phyloP scores from a whole-genome alignment of 1,284 basidiomycete genomes.

The Xanthoconium separans region DNA sequence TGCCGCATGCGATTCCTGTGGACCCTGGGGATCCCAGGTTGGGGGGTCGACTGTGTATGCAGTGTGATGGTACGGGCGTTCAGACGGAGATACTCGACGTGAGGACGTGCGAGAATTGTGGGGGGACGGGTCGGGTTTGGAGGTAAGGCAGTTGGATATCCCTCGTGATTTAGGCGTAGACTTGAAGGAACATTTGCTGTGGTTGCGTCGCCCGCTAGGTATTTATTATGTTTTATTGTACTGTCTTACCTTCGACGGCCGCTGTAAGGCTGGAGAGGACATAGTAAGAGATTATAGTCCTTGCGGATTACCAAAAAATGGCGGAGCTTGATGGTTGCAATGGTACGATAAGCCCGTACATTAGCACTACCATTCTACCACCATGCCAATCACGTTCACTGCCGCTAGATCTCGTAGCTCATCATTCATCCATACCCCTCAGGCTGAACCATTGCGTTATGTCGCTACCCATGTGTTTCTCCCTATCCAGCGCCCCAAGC shows the following conservation, averaged over 20 bases:
- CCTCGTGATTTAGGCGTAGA: neutral
- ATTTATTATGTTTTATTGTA: conserved; percentile 6
- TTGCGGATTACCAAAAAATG: too few species aligned
- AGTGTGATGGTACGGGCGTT: conserved; percentile 59
- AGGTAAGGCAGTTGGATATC: conserved; percentile 15
- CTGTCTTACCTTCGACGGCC: neutral
- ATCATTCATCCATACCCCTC: too few species aligned
- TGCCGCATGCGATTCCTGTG: conserved; percentile 52
- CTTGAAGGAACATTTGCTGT: neutral
- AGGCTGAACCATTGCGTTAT: too few species aligned
- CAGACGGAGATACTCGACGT: conserved; percentile 55
- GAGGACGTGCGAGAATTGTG: conserved; percentile 49
- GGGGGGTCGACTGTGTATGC: conserved; percentile 64
- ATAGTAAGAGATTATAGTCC: too few species aligned
- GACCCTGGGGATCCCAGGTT: conserved; percentile 67
- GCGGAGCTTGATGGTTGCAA: too few species aligned
- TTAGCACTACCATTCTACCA: too few species aligned
- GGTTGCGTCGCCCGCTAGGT: neutral
- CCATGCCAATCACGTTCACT: too few species aligned
- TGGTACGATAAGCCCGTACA: too few species aligned
- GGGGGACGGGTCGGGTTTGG: conserved; percentile 60
- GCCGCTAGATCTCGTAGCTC: too few species aligned
- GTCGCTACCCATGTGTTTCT: too few species aligned
- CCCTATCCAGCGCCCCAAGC: too few species aligned
- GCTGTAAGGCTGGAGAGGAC: too few species aligned